Base-by-base conservation (phyloP, 176 grass and related monocot species). In the Puya raimondii region DNA sequence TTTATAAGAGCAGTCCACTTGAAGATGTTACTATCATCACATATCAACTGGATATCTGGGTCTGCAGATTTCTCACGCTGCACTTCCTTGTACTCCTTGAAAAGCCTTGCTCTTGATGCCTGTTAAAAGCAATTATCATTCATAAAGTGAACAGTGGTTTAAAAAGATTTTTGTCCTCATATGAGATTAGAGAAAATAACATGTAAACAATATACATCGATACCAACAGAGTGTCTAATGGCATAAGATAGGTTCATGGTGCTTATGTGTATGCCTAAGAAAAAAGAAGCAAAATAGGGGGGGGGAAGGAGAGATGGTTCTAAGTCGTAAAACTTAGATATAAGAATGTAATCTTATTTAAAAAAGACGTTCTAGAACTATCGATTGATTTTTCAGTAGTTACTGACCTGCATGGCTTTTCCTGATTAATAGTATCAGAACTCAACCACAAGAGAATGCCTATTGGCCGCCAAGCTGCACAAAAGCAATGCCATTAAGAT, bases 1-100 rank as follows among this genome's bases (percentile, higher is more conserved):
- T 93, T 99, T 27, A 97, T 88, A 56, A 92, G 80, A 86, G 94
- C 89, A 78, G 86, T 97, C 94, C 94, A 97, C 69, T 97, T 97
- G 82, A 92, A 97, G 77, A 97, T 97, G 66, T 93, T 97, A 27
- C 86, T 84, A 85, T 97, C 94, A 51, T 92, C 94, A 73, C 94
- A 97, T 8, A 90, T 81, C 79, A 97, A 84, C 66, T 92, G 89
- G 77, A 97, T 97, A 90, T 97, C 94, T 26, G 94, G 94, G 56
- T 97, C 89, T 22, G 82, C 89, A 63, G 82, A 78, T 80, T 92
- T 97, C 78, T 97, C 94, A 78, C 89, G 69, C 69, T 92, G 94
- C 50, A 97, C 84, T 70, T 97, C 94, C 78, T 92, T 97, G 47
- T 87, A 92, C 63, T 97, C 94, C 78, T 97, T 97, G 72, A 92